Base-by-base conservation (phyloP, 192 early-diverging fungal genomes). In the Podila verticillata region DNA sequence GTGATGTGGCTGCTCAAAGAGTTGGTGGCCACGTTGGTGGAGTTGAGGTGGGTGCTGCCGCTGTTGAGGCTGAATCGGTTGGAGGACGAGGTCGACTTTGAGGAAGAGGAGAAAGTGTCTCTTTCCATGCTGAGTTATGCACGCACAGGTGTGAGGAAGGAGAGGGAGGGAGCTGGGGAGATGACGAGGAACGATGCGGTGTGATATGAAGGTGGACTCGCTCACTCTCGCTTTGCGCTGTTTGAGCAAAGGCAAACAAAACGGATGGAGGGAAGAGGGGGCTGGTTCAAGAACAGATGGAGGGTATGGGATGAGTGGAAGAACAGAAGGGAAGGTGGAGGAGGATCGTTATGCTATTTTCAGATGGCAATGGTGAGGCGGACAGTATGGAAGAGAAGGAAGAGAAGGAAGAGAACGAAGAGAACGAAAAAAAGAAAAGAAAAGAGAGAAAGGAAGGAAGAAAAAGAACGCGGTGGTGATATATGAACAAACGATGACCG, bases 11-110 rank as follows among this genome's bases (percentile, higher is more conserved):
- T 47, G 44, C 9, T 54, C 3, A 15, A 44, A 44, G 39, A 44
- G 51, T 54, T 51, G 49, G 17, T 54, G 51, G 24, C 51, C 8
- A 24, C 10, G 51, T 24, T 54, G 51, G 51, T 54, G 22, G 9
- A 8, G 22, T 19, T 54, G 51, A 54, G 51, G 3, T n/a, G 29
- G 7, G 30, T 61, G 49, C 51, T 58, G 60, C 64, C 69, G 22
- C 22, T 54, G 51, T 57, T 70, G 54, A 51, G 31, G 32, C 75
- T 79, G 69, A 61, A 79, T 10, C 75, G 63, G 63, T 66, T 70
- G 48, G 69, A 70, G 48, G 66, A 71, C 15, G 69, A 71, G 19
- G 62, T 67, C 5, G 75, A 79, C 34, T 62, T 12, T 54, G 51
- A 54, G 1, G 51, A 54, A n/a, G 51, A 24, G 24, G 51, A 32